Evolutionary conservation across 1,139 yeast genomes (phyloP), one percentile per base, ranked within the genome.

Genomic region (Nakaseomyces bracarensis): DNA sequence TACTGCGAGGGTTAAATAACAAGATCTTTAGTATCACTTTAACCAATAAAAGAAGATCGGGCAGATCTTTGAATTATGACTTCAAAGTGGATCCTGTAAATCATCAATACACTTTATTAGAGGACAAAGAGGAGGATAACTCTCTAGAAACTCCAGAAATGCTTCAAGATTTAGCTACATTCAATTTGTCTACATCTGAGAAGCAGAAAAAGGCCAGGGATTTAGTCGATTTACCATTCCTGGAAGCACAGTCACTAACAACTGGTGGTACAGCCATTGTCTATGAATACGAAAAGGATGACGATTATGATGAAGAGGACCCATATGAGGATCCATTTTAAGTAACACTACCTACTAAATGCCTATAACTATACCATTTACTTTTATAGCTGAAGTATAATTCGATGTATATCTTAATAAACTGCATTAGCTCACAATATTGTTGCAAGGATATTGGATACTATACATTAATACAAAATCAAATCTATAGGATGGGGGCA

Each of bases 241-340:
- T 89, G 68, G 84, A 83, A 53, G 97, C 97, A 0, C 97, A 89
- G 59, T 70, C 74, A 40, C 69, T 82, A 46, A 93, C 87, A 3
- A 65, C 70, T 25, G 85, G 91, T 22, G 95, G 95, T 30, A 21
- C 26, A 20, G 97, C 98, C 1, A 89, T 91, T 54, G 95, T 91
- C 10, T 91, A 89, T 58, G 93, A 89, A 58, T 89, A 79, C 58
- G 95, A 84, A 54, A 74, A 75, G 52, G 80, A 75, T 51, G 82
- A 89, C 60, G 97, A 89, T 59, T 89, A 87, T 46, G 97, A 91
- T 58, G 97, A 91, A 61, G 97, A 91, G 52, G 98, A 91, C 61
- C 96, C 97, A 0, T 89, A 81, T 54, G 98, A 91, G 58, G 97
- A 91, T 57, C 97, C 97, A 3, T 89, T 87, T 55, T 87, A 60